Evolutionary conservation across 352 stramenopile species (phyloP), one percentile per base, ranked within the genome.

Genomic region (Phytophthora boehmeriae): DNA sequence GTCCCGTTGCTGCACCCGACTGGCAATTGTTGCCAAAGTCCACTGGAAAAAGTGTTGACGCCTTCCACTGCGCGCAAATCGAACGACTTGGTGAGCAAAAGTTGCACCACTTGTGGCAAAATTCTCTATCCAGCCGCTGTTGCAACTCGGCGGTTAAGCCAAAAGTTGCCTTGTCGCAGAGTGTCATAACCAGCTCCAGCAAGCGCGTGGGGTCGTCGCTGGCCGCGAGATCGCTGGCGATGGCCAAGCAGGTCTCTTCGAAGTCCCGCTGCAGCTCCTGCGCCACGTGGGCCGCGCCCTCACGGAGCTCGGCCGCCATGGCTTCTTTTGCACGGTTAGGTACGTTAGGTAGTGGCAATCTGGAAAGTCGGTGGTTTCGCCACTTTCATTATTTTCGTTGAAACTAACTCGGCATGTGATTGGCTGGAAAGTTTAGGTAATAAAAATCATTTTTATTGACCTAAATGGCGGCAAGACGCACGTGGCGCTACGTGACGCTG

Each of bases 21-120:
- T 30, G 4, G 73, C 68, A 5, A 71, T 57, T 13, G 50, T 61
- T 8, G 54, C 49, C 5, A 94, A 64, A 22, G 77, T 67, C 30
- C 75, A 74, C 38, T 85, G 74, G 1, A 90, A 58, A 54, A 92
- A 92, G 9, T 48, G 30, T 84, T 80, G 11, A 85, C 71, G 4
- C 19, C 17, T 27, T 68, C 43, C 1, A 76, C 75, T n/a, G 65
- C 59, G 1, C n/a, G 39, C 10, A 49, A n/a, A 11, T 58, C 49
- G 35, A 86, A 75, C n/a, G 61, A 48, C 38, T 65, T 70, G 13
- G 51, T 47, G 17, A 93, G 54, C 23, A 92, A 43, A 20, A 88
- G 35, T 39, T 88, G 81, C 35, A 86, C 73, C 14, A 83, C 50
- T 39, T 90, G 78, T 6, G 79, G 81, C 11, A 90, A 45, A 92